Conservation (phyloP, 2,329 filamentous ascomycete genomes). For the Alternaria dauci region DNA sequence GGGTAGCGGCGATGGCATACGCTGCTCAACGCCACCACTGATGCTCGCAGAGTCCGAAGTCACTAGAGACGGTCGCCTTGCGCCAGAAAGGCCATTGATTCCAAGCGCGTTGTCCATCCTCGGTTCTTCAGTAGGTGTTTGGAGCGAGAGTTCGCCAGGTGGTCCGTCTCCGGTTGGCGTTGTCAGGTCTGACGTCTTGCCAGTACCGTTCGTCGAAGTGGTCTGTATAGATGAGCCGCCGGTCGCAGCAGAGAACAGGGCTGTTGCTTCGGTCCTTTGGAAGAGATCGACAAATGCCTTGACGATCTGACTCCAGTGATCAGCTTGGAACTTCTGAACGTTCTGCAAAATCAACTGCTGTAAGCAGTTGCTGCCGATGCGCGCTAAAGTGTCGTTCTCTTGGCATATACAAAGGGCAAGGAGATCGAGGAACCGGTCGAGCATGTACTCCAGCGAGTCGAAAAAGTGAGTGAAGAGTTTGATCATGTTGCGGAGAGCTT, state of each 20-base stretch:
- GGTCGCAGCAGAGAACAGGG: constrained; percentile 86
- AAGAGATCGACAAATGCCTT: constrained; percentile 96
- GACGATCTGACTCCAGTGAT: constrained; percentile 95
- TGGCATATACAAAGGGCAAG: constrained; percentile 97
- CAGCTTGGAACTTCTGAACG: constrained; percentile 84
- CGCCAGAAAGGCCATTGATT: constrained; percentile 52
- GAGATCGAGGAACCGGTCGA: constrained; percentile 95
- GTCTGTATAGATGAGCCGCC: constrained; percentile 53
- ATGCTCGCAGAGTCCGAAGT: constrained; percentile 38
- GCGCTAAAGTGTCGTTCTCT: constrained; percentile 97
- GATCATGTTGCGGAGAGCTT: constrained; percentile 97
- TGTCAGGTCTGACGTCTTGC: constrained; percentile 54
- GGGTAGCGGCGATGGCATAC: constrained; percentile 44
- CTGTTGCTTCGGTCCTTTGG: constrained; percentile 90
- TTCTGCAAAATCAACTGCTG: constrained; percentile 97
- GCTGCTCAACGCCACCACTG: constrained; percentile 27
- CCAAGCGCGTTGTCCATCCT: constrained; percentile 54
- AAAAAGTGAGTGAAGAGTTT: constrained; percentile 99
- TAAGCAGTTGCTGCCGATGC: constrained; percentile 97
- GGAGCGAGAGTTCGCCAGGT: constrained; percentile 47
- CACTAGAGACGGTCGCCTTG: constrained; percentile 42
- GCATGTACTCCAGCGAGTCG: constrained; percentile 93
- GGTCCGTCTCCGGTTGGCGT: constrained; percentile 47
- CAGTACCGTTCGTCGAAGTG: constrained; percentile 60
- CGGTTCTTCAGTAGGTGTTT: constrained; percentile 40